Conservation (phyloP, 1,284 basidiomycete species). For the Stygiomarasmius scandens region DNA sequence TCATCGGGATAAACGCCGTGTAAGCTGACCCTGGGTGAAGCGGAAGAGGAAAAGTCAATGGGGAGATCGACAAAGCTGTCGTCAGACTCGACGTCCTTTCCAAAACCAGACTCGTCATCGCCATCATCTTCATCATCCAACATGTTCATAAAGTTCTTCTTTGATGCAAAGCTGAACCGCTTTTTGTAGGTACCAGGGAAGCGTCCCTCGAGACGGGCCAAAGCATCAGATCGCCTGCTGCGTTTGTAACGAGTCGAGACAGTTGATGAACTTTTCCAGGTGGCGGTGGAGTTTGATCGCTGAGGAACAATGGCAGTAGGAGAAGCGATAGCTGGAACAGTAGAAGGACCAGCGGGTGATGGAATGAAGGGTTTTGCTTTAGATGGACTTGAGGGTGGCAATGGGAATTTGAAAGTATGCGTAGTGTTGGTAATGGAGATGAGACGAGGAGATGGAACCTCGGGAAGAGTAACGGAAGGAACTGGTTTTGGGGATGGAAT, state of each 20-base stretch:
- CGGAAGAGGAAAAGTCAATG: slow-evolving; percentile 7
- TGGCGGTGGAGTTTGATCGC: slow-evolving; percentile 9
- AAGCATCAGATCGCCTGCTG: slow-evolving; percentile 37
- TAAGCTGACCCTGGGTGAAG: background rate
- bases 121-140: slow-evolving; percentile 37
- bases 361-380: slow-evolving; percentile 33
- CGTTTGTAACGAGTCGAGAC: slow-evolving; percentile 25
- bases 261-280: slow-evolving; percentile 19
- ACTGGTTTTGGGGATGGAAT: slow-evolving; percentile 66
- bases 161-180: slow-evolving; percentile 20
- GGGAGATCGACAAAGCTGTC: slow-evolving; percentile 9
- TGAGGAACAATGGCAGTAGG: background rate
- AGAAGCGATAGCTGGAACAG: slow-evolving; percentile 24
- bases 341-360: slow-evolving; percentile 41
- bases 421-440: slow-evolving; percentile 1
- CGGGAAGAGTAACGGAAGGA: slow-evolving; percentile 54
- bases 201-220: slow-evolving; percentile 53
- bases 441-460: slow-evolving; percentile 30
- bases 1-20: background rate
- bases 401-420: background rate
- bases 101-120: background rate
- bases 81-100: background rate
- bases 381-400: slow-evolving; percentile 3
- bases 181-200: slow-evolving; percentile 11
- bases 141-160: slow-evolving; percentile 50